A percentile compares a stretch with the other conserved stretches of the same genome.
These are phyloP conservation scores for Rutidosis leptorrhynchoides DNA, from an alignment of 129 eudicot species.

Conservation along the genomic window DNA sequence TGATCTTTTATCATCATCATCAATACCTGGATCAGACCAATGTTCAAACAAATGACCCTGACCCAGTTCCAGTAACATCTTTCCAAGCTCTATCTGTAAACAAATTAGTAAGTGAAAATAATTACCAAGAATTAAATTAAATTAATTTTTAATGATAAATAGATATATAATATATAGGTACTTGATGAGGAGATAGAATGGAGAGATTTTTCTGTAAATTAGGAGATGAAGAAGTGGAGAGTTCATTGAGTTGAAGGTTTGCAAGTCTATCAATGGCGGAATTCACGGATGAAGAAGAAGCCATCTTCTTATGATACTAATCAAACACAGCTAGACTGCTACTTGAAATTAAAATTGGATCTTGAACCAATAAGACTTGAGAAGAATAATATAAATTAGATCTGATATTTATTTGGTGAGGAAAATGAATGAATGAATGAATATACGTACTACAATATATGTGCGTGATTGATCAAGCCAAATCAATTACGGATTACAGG, in stretches of 20 bases:
- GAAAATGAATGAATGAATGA: neutral
- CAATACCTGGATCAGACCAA: conserved; percentile 80
- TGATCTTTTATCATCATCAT: conserved; percentile 60
- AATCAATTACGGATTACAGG: neutral
- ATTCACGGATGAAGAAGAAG: conserved; percentile 37
- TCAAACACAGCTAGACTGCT: neutral
- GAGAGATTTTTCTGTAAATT: conserved; percentile 61
- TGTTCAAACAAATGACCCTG: conserved; percentile 71
- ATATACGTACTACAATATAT: neutral
- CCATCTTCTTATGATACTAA: conserved; percentile 7
- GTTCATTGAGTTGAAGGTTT: conserved; percentile 44
- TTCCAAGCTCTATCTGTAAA: conserved; percentile 57
- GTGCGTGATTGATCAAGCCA: neutral
- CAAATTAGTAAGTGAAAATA: neutral
- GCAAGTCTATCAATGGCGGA: conserved; percentile 48
- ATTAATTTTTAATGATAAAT: neutral
- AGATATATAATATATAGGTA: conserved; percentile 12
- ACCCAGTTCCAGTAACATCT: conserved; percentile 57
- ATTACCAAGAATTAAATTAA: neutral
- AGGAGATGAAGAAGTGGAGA: conserved; percentile 43
- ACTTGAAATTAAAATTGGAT: neutral
- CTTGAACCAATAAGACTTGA: neutral
- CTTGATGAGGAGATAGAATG: conserved; percentile 67
- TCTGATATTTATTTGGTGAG: neutral
- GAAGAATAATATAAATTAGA: too few species aligned